phyloP scores from a whole-genome alignment of 192 early-diverging fungal species.

The Linnemannia exigua region DNA sequence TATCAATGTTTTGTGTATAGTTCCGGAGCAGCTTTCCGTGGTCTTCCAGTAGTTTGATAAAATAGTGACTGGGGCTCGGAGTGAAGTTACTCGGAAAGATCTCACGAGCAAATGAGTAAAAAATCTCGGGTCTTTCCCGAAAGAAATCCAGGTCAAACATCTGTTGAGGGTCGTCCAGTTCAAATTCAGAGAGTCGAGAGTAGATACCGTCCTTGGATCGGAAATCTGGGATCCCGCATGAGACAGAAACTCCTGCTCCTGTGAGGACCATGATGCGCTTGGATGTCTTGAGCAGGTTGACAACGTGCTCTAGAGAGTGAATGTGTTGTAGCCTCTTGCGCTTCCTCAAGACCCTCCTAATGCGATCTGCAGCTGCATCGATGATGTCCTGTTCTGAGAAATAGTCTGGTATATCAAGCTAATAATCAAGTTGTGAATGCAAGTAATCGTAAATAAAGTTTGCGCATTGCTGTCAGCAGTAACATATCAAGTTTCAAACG shows the following conservation, averaged over 20 bases:
- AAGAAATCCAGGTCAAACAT: constrained; percentile 98
- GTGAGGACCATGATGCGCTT: constrained; percentile 92
- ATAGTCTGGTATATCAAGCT: constrained; percentile 58
- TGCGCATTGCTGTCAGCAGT: not conserved
- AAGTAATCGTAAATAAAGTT: not conserved
- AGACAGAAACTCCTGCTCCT: constrained; percentile 93
- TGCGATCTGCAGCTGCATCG: constrained; percentile 67
- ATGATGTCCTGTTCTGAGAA: constrained; percentile 73
- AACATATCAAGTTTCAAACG: not conserved
- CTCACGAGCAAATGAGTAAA: constrained; percentile 96
- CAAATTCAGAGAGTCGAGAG: constrained; percentile 86
- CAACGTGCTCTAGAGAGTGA: constrained; percentile 76
- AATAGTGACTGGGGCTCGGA: constrained; percentile 89
- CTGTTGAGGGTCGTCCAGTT: constrained; percentile 93
- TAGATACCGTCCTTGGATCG: constrained; percentile 96
- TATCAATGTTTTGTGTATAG: constrained; percentile 99
- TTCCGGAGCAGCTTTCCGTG: constrained; percentile 89
- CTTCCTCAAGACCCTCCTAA: constrained; percentile 70
- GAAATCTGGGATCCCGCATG: constrained; percentile 98
- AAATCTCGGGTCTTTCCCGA: constrained; percentile 86
- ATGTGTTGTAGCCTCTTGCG: constrained; percentile 67
- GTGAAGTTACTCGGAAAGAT: constrained; percentile 91
- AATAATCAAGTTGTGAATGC: constrained; percentile 6
- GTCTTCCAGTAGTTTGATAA: constrained; percentile 90
- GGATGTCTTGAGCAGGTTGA: constrained; percentile 67